A percentile compares a stretch with the other conserved stretches of the same genome.
These are phyloP conservation scores for Chytriomyces sp. DNA, from an alignment of 192 early-diverging fungal species.

Conservation along the genomic window DNA sequence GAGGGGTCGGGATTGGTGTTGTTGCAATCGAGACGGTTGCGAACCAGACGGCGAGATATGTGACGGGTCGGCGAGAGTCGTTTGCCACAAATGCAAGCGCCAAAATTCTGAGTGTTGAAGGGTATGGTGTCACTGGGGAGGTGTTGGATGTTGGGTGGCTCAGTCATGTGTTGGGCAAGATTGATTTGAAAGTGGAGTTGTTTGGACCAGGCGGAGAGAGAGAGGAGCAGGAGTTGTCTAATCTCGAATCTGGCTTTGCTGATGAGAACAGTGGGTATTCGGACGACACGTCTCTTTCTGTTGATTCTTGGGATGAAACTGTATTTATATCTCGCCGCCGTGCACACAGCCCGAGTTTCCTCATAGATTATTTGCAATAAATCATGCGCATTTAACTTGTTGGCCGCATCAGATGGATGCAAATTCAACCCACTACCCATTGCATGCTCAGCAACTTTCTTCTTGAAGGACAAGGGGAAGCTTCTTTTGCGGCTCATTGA, in stretches of 20 bases:
- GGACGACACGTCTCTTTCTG: too few species aligned
- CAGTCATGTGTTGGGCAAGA: not conserved
- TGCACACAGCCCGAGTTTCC: too few species aligned
- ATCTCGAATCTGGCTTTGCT: not conserved
- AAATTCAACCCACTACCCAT: too few species aligned
- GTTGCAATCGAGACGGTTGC: not conserved
- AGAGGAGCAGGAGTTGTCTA: not conserved
- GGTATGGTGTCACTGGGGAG: not conserved
- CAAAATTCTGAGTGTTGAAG: slow-evolving; percentile 6
- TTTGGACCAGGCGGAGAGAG: not conserved
- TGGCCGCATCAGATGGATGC: too few species aligned
- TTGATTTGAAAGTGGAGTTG: slow-evolving; percentile 7
- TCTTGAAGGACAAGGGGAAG: too few species aligned
- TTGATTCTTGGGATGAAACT: too few species aligned
- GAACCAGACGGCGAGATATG: not conserved
- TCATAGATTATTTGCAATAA: too few species aligned
- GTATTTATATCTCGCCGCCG: too few species aligned
- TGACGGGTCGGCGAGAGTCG: not conserved
- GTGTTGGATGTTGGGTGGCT: slow-evolving; percentile 6
- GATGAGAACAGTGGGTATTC: too few species aligned
- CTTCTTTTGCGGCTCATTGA: too few species aligned
- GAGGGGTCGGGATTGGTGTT: slow-evolving; percentile 10
- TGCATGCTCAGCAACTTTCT: too few species aligned
- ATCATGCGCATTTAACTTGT: too few species aligned
- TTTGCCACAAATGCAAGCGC: not conserved